Percentiles rank a stretch among this genome's conserved stretches.
phyloP scores from a whole-genome alignment of 352 stramenopile species.

The Blastocystis sp. region DNA sequence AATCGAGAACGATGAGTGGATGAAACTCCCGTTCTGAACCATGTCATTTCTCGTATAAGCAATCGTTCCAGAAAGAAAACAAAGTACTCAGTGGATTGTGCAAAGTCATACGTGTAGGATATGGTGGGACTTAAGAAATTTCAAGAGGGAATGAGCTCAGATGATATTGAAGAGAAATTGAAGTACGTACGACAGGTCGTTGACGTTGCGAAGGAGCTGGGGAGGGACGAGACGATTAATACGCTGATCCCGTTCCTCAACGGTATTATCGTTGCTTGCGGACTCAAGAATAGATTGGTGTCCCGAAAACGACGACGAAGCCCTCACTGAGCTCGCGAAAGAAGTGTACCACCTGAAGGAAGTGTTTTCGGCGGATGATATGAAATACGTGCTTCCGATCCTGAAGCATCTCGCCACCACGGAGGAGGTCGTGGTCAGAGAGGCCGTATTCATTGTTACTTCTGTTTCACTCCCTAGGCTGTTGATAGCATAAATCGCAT shows the following conservation, averaged over 20 bases:
- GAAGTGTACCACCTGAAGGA: conserved; percentile 59
- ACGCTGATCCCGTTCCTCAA: conserved; percentile 60
- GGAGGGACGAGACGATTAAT: conserved; percentile 49
- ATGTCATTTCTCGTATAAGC: neutral
- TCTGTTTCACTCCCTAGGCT: conserved; percentile 8
- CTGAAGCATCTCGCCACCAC: conserved; percentile 60
- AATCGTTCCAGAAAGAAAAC: neutral
- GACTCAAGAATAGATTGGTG: conserved; percentile 41
- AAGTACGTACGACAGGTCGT: conserved; percentile 47
- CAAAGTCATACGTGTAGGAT: neutral
- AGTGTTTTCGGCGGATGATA: conserved; percentile 56
- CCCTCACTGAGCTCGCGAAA: conserved; percentile 60
- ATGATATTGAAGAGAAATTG: conserved; percentile 68
- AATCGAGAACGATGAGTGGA: neutral
- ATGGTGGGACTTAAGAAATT: conserved; percentile 37
- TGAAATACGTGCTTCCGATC: conserved; percentile 64
- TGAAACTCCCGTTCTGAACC: neutral
- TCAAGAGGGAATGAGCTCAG: conserved; percentile 66
- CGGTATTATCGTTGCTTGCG: neutral
- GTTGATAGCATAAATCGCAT: conserved; percentile 65
- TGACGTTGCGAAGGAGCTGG: conserved; percentile 57
- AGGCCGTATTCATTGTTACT: neutral
- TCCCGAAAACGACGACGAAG: conserved; percentile 61
- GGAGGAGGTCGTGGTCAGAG: conserved; percentile 56
- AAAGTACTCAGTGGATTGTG: neutral